Evolutionary conservation across 306 rosid species (phyloP), one percentile per base, ranked within the genome.

Genomic region (Carpinus fangiana): DNA sequence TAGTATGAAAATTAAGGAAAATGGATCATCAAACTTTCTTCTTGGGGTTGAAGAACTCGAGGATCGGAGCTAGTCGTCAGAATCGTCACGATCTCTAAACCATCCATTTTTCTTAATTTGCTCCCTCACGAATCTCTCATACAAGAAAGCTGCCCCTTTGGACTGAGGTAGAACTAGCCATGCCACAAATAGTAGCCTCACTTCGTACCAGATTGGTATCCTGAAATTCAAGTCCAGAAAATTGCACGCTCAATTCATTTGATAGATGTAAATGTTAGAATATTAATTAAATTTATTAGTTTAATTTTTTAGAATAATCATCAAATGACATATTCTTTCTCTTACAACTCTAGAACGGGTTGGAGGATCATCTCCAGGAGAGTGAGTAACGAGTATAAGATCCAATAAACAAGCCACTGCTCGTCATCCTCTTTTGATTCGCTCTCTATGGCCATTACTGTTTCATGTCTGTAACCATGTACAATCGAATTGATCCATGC

Each of bases 321-420:
- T n/a, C 14, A 57, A 45, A 20, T 36, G 26, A 23, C 26, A 23
- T 23, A 23, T 23, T 23, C 26, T 4, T 43, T 36, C 4, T 43
- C 88, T 52, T 52, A 90, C 97, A 88, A 89, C 57, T 90, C 84
- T 12, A 92, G 75, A 20, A 88, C 47, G 2, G 97, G 88, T 50
- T 83, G 90, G 55, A 94, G 75, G n/a, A 90, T 52, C 90, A 94
- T 92, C 84, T 94, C 98, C 70, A 77, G 3, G 59, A 94, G 98
- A 7, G 98, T 88, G 82, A 94, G 90, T 62, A 90, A 87, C 0
- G 97, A 92, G 92, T 94, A 94, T 31, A 91, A 38, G 69, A 94
- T 90, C 98, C 98, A 94, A 67, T 94, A 94, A 74, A 98, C 92
- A 80, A 94, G 96, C 97, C 98, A 94, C 68, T 92, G 97, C 60